Evolutionary conservation across 1,284 basidiomycete species (phyloP), one percentile per base, ranked within the genome.

Genomic region (Inonotus hispidus): DNA sequence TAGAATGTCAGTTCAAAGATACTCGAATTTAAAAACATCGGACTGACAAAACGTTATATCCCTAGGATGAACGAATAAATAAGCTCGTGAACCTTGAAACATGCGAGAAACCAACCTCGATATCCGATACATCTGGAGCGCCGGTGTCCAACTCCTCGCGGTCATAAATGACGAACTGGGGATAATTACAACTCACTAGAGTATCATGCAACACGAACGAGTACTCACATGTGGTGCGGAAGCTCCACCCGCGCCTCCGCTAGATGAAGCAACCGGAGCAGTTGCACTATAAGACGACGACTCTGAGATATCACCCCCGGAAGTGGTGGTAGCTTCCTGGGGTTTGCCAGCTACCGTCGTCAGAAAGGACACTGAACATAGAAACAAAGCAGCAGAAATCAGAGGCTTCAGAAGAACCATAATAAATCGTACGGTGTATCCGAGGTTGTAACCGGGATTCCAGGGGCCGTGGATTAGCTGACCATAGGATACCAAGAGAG

Each of bases 81-180:
- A 23, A 32, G 11, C 14, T 6, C 16, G 38, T 23, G 25, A 19
- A 46, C 13, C 5, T 19, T 32, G 7, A 37, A 35, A 16, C 53
- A 16, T 16, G 32, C 13, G 10, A 50, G 14, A 19, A 4, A 60
- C 38, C 38, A 27, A 49, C 59, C 35, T 58, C 56, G 4, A 62
- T 23, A n/a, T 62, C 27, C n/a, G 56, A 58, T 8, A 56, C 61
- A 10, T 58, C 27, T 25, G 61, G 61, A 11, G 47, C 14, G 21
- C 29, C 41, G 29, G 47, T 56, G 2, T 14, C 19, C 6, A 59
- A 39, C 19, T 13, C 55, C 13, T 21, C 21, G 41, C 56, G 56
- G 14, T 50, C 58, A 32, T 62, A 62, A 32, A 62, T 54, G 29
- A 62, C 56, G 52, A 62, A 62, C 57, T 58, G 21, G 19, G 19